Evolutionary conservation across 1,284 basidiomycete genomes (phyloP), one percentile per base, ranked within the genome.

Genomic region (Ceratobasidium sp.): DNA sequence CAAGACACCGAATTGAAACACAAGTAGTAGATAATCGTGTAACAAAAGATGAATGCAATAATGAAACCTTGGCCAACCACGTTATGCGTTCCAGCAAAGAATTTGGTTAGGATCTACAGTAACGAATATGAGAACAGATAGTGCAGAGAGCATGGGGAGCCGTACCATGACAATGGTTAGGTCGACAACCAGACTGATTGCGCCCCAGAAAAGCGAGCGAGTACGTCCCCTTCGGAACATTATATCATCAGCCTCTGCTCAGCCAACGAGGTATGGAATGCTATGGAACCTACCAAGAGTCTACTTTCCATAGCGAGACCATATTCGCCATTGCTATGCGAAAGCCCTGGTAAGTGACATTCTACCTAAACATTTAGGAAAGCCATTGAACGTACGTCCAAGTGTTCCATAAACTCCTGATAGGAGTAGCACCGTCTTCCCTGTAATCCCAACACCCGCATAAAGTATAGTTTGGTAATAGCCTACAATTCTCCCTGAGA

Each of bases 381-480:
- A 55, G 23, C 9, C 1, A 28, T 1, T 38, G 9, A 16, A 67
- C 64, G n/a, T 55, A 67, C 64, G 64, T n/a, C 64, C 64, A 32
- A 67, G 52, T 55, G 64, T 67, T 18, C 64, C 64, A 18, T 67
- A 67, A 9, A 52, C 64, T 28, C 50, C 64, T n/a, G 64, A 67
- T 5, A 67, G 38, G 7, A 67, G 41, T 23, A 67, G 44, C 21
- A 67, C 64, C 4, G 64, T 67, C 52, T 67, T 67, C 35, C 64
- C 64, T 1, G 64, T 67, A 6, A 67, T 67, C 8, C 64, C 64
- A 32, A 67, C 43, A 32, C 64, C 52, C 6, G 64, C 64, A 46
- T 67, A 67, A 4, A 67, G n/a, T 16, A 67, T 67, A 44, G 64
- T 67, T 30, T 67, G 64, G 30, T 67, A 67, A 38, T 67, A 67